Evolutionary conservation across 176 grass and related monocot species (phyloP).

Genomic region (Oryza australiensis): DNA sequence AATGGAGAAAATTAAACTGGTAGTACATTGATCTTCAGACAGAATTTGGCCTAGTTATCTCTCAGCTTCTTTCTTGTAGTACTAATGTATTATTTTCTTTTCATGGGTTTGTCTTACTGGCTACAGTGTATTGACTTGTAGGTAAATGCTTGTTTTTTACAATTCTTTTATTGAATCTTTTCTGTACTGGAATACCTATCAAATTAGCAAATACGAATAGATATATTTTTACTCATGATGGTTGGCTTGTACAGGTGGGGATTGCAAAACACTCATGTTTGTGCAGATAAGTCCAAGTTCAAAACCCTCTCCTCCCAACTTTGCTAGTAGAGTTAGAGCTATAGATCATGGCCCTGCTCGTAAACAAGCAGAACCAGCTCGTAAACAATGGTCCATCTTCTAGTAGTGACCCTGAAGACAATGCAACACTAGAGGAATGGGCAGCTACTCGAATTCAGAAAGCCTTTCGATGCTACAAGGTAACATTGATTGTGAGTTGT

Average conservation of each 20-base stretch:
- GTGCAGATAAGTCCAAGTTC: too few relatives aligned
- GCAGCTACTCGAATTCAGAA: slow-evolving; percentile 78
- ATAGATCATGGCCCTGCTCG: too few relatives aligned
- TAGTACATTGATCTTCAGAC: neutral
- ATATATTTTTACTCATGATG: too few relatives aligned
- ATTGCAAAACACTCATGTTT: too few relatives aligned
- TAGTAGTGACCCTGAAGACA: slow-evolving; percentile 56
- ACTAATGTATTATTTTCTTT: neutral
- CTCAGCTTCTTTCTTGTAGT: neutral
- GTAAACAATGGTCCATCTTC: slow-evolving; percentile 55
- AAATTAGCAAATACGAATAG: too few relatives aligned
- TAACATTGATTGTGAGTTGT: slow-evolving; percentile 11
- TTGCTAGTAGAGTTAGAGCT: too few relatives aligned
- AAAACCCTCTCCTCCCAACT: too few relatives aligned
- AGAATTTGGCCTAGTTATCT: neutral
- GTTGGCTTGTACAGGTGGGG: too few relatives aligned
- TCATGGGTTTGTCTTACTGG: neutral
- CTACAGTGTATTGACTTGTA: neutral
- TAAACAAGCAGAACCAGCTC: too few relatives aligned
- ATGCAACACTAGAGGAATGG: slow-evolving; percentile 61
- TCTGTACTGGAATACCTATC: too few relatives aligned
- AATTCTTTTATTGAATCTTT: neutral
- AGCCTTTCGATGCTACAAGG: slow-evolving; percentile 71
- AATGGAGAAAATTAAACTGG: too few relatives aligned
- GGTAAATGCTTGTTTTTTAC: too few relatives aligned